phyloP scores from a whole-genome alignment of 1,284 basidiomycete species.

The Malassezia vespertilionis region DNA sequence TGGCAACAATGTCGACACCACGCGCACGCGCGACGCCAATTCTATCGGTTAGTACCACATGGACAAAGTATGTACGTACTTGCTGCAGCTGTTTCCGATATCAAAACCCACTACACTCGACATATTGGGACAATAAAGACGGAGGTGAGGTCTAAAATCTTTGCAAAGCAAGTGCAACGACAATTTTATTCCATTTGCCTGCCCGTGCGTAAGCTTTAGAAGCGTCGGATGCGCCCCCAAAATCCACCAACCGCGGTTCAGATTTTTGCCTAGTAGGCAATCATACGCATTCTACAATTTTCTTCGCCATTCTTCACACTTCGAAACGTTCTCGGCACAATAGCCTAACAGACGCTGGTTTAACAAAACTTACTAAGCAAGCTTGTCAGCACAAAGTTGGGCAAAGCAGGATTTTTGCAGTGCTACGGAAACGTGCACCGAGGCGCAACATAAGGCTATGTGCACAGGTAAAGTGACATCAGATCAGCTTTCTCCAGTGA shows the following conservation, averaged over 20 bases:
- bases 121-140: slow-evolving; percentile 19
- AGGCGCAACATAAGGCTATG: background rate
- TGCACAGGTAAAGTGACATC: slow-evolving; percentile 10
- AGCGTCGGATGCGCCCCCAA: background rate
- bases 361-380: no score
- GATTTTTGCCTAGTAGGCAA: slow-evolving; percentile 9
- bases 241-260: background rate
- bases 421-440: background rate
- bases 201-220: background rate
- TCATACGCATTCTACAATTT: slow-evolving; percentile 10
- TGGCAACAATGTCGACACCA: slow-evolving; percentile 43
- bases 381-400: no score
- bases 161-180: background rate
- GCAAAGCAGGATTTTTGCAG: no score
- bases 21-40: slow-evolving; percentile 44
- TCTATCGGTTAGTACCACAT: slow-evolving; percentile 20
- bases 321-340: no score
- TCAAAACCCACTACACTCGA: slow-evolving; percentile 45
- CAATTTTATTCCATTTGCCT: slow-evolving; percentile 5
- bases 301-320: slow-evolving; percentile 9
- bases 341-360: no score
- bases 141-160: background rate
- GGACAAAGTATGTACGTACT: background rate
- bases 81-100: slow-evolving; percentile 35
- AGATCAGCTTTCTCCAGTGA: slow-evolving; percentile 3